Conservation (phyloP, 2,329 filamentous ascomycete species). For the Myriangium duriaei region DNA sequence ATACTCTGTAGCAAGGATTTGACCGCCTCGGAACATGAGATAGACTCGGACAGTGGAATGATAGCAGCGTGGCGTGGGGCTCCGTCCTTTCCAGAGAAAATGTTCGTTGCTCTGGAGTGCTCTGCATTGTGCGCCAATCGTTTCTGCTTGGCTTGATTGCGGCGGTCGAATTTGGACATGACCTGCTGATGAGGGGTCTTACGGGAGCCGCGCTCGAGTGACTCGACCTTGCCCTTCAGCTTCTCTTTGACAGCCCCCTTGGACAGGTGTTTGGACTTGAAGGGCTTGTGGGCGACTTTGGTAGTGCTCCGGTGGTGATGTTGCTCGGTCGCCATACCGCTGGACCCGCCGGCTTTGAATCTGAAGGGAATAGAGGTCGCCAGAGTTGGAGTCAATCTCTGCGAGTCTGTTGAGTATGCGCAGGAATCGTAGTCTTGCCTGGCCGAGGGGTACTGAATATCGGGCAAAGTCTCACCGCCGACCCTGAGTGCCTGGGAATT, state of each 20-base stretch:
- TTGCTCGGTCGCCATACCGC: conserved; percentile 54
- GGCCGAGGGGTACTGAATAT: not conserved
- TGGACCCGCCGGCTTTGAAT: conserved; percentile 64
- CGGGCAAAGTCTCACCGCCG: not conserved
- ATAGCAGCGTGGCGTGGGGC: conserved; percentile 82
- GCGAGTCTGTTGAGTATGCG: no score
- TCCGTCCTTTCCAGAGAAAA: conserved; percentile 78
- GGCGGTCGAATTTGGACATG: conserved; percentile 92
- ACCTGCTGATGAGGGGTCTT: conserved; percentile 92
- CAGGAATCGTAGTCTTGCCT: no score
- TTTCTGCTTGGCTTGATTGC: conserved; percentile 88
- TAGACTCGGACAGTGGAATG: conserved; percentile 66
- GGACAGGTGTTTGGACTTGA: conserved; percentile 82
- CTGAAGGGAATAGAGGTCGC: conserved; percentile 48
- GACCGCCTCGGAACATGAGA: conserved; percentile 56
- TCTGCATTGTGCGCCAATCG: conserved; percentile 73
- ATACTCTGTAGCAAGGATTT: conserved; percentile 62
- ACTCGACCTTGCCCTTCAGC: conserved; percentile 72
- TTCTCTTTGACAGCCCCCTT: conserved; percentile 78
- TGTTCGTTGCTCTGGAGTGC: conserved; percentile 61
- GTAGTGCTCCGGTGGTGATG: conserved; percentile 91
- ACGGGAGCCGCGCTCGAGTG: conserved; percentile 57
- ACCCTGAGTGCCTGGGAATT: not conserved
- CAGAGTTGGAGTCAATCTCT: no score
- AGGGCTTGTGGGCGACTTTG: conserved; percentile 76